Base-by-base conservation (phyloP, 2,329 filamentous ascomycete species). In the Xylariaceae sp. region DNA sequence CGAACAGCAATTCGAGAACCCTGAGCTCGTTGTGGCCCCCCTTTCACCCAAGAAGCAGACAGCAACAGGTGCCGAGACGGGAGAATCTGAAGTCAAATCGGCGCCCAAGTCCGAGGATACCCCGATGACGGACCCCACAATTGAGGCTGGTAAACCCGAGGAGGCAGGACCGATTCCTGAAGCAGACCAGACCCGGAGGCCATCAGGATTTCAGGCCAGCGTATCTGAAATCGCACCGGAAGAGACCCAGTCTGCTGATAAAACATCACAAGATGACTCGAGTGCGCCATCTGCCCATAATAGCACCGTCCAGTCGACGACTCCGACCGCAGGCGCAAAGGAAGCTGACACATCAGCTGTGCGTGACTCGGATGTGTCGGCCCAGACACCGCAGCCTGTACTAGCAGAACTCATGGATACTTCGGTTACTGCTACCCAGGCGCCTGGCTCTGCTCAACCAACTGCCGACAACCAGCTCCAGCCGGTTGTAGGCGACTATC, bases 401-500 rank as follows among this genome's bases (percentile, higher is more conserved):
- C 13, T n/a, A 9, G 6, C 13, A 17, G 30, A 32, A 13, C 13
- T 17, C 15, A 17, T n/a, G 30, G 8, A 32, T 9, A 4, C 30
- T 32, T 7, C 12, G 12, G 13, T n/a, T 13, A n/a, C 30, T n/a
- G 30, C 6, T n/a, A 7, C 29, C 42, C 40, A 34, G 33, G 43
- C 12, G 37, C 32, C 3, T 33, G 43, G 12, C 4, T 15, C 12
- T 16, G 19, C 16, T 28, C 39, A 2, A 19, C n/a, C 17, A 3
- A 39, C 19, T 26, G 36, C 3, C 32, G 37, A 17, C 29, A 39
- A 6, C 36, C 39, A n/a, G 4, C 31, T 26, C 8, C 8, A 52
- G 32, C 42, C 49, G 13, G 89, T 98, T 17, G 93, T 98, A 9
- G 93, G 93, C 38, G 93, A 98, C 63, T 87, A 85, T 56, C 72